phyloP scores from a whole-genome alignment of 225 moss, liverwort and hornwort genomes.

The Neckera pumila region DNA sequence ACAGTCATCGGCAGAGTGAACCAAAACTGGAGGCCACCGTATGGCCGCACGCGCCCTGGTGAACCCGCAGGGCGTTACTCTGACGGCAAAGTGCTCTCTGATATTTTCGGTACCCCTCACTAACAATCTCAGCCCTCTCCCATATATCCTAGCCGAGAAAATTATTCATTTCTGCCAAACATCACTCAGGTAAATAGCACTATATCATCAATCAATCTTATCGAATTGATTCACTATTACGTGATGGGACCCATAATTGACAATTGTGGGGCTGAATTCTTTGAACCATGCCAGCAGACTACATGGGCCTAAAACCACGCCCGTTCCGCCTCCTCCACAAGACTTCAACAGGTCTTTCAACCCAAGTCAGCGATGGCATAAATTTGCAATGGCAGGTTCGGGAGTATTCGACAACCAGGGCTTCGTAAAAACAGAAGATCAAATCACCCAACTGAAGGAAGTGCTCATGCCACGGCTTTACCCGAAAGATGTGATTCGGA shows the following conservation, averaged over 20 bases:
- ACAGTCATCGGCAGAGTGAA: slow-evolving; percentile 19
- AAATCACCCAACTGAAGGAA: slow-evolving; percentile 25
- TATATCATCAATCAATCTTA: background rate
- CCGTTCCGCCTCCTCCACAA: slow-evolving; percentile 2
- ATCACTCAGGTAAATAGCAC: background rate
- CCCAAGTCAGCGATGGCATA: slow-evolving; percentile 4
- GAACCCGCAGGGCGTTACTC: slow-evolving; percentile 30
- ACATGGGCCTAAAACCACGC: slow-evolving; percentile 11
- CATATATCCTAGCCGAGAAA: background rate
- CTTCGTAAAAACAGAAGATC: slow-evolving; percentile 19
- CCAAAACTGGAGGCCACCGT: slow-evolving; percentile 22
- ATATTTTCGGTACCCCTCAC: slow-evolving; percentile 24
- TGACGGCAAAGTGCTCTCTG: slow-evolving; percentile 34
- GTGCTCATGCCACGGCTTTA: slow-evolving; percentile 6
- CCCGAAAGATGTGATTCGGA: background rate
- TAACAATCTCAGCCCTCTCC: background rate
- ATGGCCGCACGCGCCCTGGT: slow-evolving; percentile 32
- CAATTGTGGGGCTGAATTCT: background rate
- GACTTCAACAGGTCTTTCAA: background rate
- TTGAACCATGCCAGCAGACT: background rate
- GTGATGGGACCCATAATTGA: background rate
- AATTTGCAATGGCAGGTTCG: slow-evolving; percentile 51
- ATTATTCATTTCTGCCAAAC: background rate
- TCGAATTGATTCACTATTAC: background rate
- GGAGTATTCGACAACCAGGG: slow-evolving; percentile 43